Evolutionary conservation across 2,329 filamentous ascomycete genomes (phyloP).

Genomic region (Endothia cerciana): DNA sequence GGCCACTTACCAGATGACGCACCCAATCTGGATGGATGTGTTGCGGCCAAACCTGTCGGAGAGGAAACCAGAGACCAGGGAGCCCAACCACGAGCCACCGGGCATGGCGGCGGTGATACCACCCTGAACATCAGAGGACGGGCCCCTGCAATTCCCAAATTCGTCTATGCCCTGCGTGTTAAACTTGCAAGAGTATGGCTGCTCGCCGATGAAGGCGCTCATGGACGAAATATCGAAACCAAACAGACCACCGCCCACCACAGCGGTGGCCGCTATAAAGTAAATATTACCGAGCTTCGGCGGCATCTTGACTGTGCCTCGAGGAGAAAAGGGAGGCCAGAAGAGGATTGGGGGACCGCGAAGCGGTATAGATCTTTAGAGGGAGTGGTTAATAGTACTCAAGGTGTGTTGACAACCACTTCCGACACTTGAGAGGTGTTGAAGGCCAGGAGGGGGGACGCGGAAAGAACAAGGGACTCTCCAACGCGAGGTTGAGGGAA

Average conservation of each 20-base stretch:
- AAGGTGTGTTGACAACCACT: slow-evolving; percentile 1
- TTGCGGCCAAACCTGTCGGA: slow-evolving; percentile 58
- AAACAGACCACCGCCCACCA: slow-evolving; percentile 39
- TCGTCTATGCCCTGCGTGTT: slow-evolving; percentile 43
- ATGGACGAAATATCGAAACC: slow-evolving; percentile 41
- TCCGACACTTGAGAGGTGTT: background rate
- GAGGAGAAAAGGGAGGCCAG: background rate
- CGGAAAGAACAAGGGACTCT: background rate
- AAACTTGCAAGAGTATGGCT: slow-evolving; percentile 48
- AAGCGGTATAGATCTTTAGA: background rate
- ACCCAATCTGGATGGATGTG: slow-evolving; percentile 54
- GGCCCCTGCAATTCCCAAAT: slow-evolving; percentile 55
- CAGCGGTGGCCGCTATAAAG: slow-evolving; percentile 47
- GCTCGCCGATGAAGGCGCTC: slow-evolving; percentile 48
- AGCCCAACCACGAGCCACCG: slow-evolving; percentile 69
- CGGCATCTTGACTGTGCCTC: slow-evolving; percentile 5
- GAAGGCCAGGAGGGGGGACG: background rate
- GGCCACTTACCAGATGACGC: slow-evolving; percentile 52
- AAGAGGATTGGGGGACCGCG: slow-evolving; percentile 1
- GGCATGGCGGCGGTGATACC: slow-evolving; percentile 74
- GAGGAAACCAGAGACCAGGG: slow-evolving; percentile 61
- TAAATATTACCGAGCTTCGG: slow-evolving; percentile 45
- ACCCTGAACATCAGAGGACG: slow-evolving; percentile 54
- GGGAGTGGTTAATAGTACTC: slow-evolving; percentile 2
- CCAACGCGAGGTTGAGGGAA: background rate